Evolutionary conservation across 2,329 filamentous ascomycete species (phyloP).

Genomic region (Myriosclerotinia scirpicola): DNA sequence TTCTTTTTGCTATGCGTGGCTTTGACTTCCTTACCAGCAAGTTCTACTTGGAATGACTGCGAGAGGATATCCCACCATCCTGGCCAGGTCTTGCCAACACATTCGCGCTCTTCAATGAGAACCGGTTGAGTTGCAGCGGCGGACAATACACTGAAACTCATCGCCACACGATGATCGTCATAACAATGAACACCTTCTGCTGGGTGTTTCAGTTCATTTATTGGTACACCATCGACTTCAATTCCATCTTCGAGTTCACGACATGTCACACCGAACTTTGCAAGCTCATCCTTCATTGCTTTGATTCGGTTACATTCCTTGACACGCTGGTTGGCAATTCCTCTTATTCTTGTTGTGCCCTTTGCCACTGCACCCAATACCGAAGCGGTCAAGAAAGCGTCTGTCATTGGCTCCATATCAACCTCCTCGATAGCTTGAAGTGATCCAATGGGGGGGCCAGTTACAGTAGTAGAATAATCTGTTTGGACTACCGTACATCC

Average conservation of each 20-base stretch:
- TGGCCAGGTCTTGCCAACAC: constrained; percentile 96
- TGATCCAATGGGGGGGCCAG: constrained; percentile 72
- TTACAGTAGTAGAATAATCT: constrained; percentile 84
- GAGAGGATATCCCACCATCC: constrained; percentile 95
- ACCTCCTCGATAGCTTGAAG: constrained; percentile 77
- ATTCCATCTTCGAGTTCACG: constrained; percentile 94
- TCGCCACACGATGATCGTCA: constrained; percentile 95
- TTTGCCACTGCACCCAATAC: constrained; percentile 87
- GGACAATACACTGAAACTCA: constrained; percentile 94
- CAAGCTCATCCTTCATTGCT: constrained; percentile 92
- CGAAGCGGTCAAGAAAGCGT: constrained; percentile 93
- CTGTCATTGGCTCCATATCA: constrained; percentile 99
- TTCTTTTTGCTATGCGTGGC: constrained; percentile 43
- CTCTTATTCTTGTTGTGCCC: constrained; percentile 81
- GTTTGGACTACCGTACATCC: constrained; percentile 88
- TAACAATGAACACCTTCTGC: constrained; percentile 81
- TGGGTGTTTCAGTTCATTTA: constrained; percentile 53
- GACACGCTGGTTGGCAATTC: constrained; percentile 95
- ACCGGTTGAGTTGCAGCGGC: constrained; percentile 69
- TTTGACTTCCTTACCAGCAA: constrained; percentile 66
- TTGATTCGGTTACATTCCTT: constrained; percentile 97
- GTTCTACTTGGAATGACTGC: constrained; percentile 70
- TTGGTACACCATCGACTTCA: constrained; percentile 59
- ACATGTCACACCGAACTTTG: constrained; percentile 87
- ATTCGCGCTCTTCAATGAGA: constrained; percentile 84